These are phyloP conservation scores for Schizonepeta tenuifolia DNA, from an alignment of 257 asterid species.

Conservation along the genomic window DNA sequence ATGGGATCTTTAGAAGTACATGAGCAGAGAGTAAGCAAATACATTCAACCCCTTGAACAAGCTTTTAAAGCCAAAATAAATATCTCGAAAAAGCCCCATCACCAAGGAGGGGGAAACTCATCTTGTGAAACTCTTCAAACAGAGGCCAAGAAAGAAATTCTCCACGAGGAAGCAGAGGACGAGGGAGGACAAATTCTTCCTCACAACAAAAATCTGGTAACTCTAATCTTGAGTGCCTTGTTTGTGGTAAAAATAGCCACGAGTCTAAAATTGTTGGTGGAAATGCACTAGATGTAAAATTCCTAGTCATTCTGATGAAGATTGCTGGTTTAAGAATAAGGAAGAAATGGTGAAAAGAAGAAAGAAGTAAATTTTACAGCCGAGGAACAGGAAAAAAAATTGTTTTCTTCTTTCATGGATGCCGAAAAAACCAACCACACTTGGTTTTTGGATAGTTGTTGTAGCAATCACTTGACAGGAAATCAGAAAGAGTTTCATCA, in stretches of 20 bases:
- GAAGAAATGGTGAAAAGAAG: neutral
- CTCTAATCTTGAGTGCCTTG: too few relatives aligned
- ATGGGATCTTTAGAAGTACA: neutral
- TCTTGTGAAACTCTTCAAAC: neutral
- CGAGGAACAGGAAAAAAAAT: neutral
- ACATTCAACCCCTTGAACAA: neutral
- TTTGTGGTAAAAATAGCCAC: too few relatives aligned
- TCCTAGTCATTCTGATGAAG: conserved; percentile 3
- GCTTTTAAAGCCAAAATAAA: neutral
- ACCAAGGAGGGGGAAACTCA: neutral
- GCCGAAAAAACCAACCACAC: neutral
- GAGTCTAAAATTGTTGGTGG: neutral
- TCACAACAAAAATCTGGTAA: too few relatives aligned
- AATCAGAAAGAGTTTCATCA: neutral
- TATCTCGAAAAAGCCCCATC: neutral
- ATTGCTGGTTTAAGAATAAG: neutral
- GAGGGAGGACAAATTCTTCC: too few relatives aligned
- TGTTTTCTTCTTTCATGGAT: neutral
- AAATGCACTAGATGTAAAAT: neutral
- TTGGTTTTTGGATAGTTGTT: neutral
- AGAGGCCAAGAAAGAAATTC: too few relatives aligned
- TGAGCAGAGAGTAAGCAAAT: neutral
- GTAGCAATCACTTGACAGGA: too few relatives aligned
- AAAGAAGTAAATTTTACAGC: neutral
- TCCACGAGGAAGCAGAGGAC: too few relatives aligned